Evolutionary conservation across 192 early-diverging fungal species (phyloP).

Genomic region (Podila epigama): DNA sequence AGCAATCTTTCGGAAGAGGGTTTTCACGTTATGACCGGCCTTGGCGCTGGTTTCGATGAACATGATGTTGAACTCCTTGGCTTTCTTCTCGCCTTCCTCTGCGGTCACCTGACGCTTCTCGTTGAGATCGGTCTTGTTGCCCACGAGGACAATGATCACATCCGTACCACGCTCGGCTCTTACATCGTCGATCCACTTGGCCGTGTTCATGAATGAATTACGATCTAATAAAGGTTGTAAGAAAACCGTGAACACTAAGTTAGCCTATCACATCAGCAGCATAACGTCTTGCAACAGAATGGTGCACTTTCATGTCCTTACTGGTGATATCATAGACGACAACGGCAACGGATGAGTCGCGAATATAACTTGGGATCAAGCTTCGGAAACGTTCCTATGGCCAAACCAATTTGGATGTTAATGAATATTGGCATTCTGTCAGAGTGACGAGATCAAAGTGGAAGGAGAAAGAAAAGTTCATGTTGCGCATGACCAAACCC

Average conservation of each 20-base stretch:
- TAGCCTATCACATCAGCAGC: too few species aligned
- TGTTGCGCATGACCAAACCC: too few species aligned
- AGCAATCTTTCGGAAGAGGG: conserved; percentile 96
- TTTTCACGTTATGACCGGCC: conserved; percentile 98
- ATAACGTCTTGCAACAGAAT: too few species aligned
- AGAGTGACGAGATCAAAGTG: neutral
- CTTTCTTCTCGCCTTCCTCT: conserved; percentile 98
- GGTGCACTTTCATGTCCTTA: conserved; percentile 46
- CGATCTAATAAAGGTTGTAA: conserved; percentile 67
- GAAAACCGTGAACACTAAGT: neutral
- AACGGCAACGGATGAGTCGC: conserved; percentile 97
- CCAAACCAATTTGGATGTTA: neutral
- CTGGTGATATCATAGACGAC: conserved; percentile 98
- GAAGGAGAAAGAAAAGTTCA: neutral
- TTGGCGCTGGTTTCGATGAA: conserved; percentile 99
- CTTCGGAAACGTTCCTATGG: conserved; percentile 94
- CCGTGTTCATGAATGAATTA: conserved; percentile 95
- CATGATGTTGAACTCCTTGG: conserved; percentile 95
- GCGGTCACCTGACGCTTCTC: conserved; percentile 95
- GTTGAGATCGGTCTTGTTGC: conserved; percentile 98
- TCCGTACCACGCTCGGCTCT: conserved; percentile 97
- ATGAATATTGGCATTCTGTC: neutral
- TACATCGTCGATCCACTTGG: conserved; percentile 99
- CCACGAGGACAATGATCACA: conserved; percentile 97
- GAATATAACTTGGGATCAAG: conserved; percentile 97